Evolutionary conservation across 2,329 filamentous ascomycete genomes (phyloP).

Genomic region (Fusarium tjaetaba): DNA sequence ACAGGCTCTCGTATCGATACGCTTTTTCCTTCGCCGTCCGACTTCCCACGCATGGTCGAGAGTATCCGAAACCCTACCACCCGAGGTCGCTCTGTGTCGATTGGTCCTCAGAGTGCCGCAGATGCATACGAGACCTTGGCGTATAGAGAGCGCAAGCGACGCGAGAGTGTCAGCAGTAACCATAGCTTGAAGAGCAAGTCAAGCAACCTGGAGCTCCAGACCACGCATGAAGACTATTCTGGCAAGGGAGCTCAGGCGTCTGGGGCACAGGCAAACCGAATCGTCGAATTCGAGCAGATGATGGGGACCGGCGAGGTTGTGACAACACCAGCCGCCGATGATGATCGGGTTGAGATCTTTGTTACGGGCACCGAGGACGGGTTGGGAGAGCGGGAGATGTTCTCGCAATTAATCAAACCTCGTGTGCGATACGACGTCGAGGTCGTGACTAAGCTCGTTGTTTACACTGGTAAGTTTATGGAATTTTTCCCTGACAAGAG

Average conservation of each 20-base stretch:
- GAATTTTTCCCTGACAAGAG: background rate
- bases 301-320: slow-evolving; percentile 73
- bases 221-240: slow-evolving; percentile 52
- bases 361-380: slow-evolving; percentile 55
- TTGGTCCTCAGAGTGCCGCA: slow-evolving; percentile 94
- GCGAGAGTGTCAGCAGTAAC: slow-evolving; percentile 65
- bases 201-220: slow-evolving; percentile 55
- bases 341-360: slow-evolving; percentile 49
- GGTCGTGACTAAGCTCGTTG: slow-evolving; percentile 94
- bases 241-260: slow-evolving; percentile 54
- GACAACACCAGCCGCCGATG: slow-evolving; percentile 46
- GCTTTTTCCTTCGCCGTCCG: slow-evolving; percentile 87
- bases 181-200: slow-evolving; percentile 57
- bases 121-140: slow-evolving; percentile 96
- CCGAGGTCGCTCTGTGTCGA: slow-evolving; percentile 82
- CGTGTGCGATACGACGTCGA: slow-evolving; percentile 98
- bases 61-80: slow-evolving; percentile 79
- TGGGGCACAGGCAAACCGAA: slow-evolving; percentile 57
- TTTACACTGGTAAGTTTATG: slow-evolving; percentile 78
- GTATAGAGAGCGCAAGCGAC: slow-evolving; percentile 75
- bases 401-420: slow-evolving; percentile 83
- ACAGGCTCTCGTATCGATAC: slow-evolving; percentile 78
- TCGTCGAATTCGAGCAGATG: slow-evolving; percentile 75
- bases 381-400: slow-evolving; percentile 79
- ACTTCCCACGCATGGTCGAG: slow-evolving; percentile 83